Evolutionary conservation across 2,329 filamentous ascomycete species (phyloP).

Genomic region (Mycocentrospora acerina): DNA sequence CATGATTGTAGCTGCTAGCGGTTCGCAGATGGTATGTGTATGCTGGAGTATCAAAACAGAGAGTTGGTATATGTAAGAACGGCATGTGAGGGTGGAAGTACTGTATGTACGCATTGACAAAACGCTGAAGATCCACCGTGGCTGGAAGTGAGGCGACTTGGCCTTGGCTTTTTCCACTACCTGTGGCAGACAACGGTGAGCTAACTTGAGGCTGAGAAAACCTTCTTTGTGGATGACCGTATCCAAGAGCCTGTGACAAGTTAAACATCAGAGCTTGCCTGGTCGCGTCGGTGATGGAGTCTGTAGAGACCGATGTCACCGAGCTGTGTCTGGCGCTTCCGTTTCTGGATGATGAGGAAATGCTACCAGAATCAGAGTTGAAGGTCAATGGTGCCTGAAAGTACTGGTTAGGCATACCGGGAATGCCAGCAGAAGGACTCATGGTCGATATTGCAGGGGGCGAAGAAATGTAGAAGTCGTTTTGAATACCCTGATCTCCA

Average conservation of each 20-base stretch:
- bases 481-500: conserved; percentile 66
- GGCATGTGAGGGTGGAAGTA: conserved; percentile 94
- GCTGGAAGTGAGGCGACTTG: conserved; percentile 67
- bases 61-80: conserved; percentile 88
- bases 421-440: conserved; percentile 67
- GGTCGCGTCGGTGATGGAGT: conserved; percentile 67
- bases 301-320: conserved; percentile 61
- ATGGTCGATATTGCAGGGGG: conserved; percentile 74
- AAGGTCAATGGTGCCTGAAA: conserved; percentile 68
- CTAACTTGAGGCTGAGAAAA: conserved; percentile 61
- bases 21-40: conserved; percentile 63
- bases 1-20: conserved; percentile 55
- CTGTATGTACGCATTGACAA: conserved; percentile 83
- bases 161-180: conserved; percentile 36
- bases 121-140: conserved; percentile 84
- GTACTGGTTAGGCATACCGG: conserved; percentile 61
- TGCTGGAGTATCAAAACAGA: conserved; percentile 82
- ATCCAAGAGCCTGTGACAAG: conserved; percentile 60
- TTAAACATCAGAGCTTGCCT: conserved; percentile 63
- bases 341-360: conserved; percentile 68
- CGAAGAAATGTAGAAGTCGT: conserved; percentile 76
- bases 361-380: conserved; percentile 65
- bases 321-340: conserved; percentile 65
- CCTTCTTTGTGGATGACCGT: conserved; percentile 55
- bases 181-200: conserved; percentile 50